These are phyloP conservation scores for Lyophyllum shimeji DNA, from an alignment of 768 basidiomycete genomes.

Conservation along the genomic window DNA sequence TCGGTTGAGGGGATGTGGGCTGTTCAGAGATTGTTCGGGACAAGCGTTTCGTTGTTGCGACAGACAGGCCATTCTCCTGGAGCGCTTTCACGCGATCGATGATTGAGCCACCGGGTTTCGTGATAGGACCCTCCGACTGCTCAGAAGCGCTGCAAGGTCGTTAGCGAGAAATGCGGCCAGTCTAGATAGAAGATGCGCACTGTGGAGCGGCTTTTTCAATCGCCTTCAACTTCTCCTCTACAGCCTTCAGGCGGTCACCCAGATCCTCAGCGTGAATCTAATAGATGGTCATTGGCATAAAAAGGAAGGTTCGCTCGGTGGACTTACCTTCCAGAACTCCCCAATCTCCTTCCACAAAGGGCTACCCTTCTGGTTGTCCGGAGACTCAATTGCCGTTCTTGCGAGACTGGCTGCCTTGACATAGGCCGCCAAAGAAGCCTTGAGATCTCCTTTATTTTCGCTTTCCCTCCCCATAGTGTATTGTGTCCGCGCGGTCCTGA, in stretches of 20 bases:
- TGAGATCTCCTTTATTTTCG: constrained; percentile 61
- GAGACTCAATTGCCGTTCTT: constrained; percentile 56
- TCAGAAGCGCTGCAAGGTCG: constrained; percentile 14
- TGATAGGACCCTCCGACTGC: constrained; percentile 36
- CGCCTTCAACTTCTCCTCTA: constrained; percentile 48
- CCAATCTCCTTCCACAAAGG: constrained; percentile 61
- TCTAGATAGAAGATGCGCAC: constrained; percentile 24
- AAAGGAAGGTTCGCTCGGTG: constrained; percentile 11
- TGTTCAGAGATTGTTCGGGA: constrained; percentile 52
- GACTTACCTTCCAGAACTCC: constrained; percentile 64
- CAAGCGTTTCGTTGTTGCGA: constrained; percentile 54
- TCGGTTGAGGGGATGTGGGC: constrained; percentile 38
- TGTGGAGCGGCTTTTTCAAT: constrained; percentile 35
- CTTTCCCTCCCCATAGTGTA: constrained; percentile 47
- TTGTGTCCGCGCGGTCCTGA: constrained; percentile 62
- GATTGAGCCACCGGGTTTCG: constrained; percentile 63
- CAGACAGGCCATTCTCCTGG: constrained; percentile 67
- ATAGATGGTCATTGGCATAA: constrained; percentile 3
- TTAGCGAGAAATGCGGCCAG: constrained; percentile 5
- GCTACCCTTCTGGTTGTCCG: constrained; percentile 55
- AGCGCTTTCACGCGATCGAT: constrained; percentile 80
- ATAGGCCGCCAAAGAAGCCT: constrained; percentile 57
- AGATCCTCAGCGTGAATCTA: constrained; percentile 34
- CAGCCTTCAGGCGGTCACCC: constrained; percentile 37
- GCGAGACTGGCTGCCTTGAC: constrained; percentile 62